Percentiles rank a stretch among this genome's conserved stretches.
phyloP scores from a whole-genome alignment of 345 rosid genomes.

The Garcia nutans region DNA sequence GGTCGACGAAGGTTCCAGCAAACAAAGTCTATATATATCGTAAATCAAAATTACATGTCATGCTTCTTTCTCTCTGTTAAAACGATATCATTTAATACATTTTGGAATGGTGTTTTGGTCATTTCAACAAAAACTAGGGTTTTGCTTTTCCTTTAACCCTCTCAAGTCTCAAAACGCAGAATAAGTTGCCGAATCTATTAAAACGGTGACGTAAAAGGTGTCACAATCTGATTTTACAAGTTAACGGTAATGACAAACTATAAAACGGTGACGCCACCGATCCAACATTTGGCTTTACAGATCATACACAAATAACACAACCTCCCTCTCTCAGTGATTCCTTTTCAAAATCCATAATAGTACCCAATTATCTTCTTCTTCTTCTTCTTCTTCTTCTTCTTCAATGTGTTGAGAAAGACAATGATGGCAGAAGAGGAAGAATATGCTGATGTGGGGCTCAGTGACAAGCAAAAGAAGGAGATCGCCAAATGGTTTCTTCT shows the following conservation, averaged over 20 bases:
- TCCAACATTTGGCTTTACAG: conserved; percentile 26
- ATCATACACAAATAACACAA: conserved; percentile 12
- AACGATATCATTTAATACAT: neutral
- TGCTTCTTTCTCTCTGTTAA: neutral
- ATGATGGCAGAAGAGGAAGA: conserved; percentile 63
- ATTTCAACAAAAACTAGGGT: neutral
- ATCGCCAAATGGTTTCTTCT: conserved; percentile 99
- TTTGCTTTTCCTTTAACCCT: neutral
- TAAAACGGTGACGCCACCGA: conserved; percentile 14
- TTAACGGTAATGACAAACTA: conserved; percentile 29
- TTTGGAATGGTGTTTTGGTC: neutral
- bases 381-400: conserved; percentile 11
- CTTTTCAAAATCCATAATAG: conserved; percentile 2
- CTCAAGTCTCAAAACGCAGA: neutral
- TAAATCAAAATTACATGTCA: too few species aligned
- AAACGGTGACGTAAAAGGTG: neutral
- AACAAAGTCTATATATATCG: neutral
- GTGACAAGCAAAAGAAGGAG: conserved; percentile 76
- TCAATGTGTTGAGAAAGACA: neutral
- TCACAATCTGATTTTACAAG: conserved; percentile 7
- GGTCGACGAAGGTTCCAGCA: too few species aligned
- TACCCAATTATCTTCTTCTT: neutral
- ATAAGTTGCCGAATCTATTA: neutral
- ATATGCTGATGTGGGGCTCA: conserved; percentile 49
- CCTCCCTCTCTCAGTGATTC: conserved; percentile 17